Evolutionary conservation across 2,329 filamentous ascomycete species (phyloP).

Genomic region (Helotiales sp.): DNA sequence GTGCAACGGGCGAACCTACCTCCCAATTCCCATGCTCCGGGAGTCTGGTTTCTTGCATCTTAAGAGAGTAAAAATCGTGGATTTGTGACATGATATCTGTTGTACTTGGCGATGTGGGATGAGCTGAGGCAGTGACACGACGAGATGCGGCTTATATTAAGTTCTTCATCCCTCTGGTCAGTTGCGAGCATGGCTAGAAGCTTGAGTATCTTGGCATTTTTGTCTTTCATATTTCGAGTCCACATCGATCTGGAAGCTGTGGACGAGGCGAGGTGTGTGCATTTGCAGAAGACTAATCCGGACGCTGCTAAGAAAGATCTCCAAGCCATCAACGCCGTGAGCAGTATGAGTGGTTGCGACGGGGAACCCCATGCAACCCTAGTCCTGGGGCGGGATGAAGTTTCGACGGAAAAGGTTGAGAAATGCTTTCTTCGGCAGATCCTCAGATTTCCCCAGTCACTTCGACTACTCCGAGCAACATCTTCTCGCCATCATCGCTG

Average conservation of each 20-base stretch:
- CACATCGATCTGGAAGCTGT: conserved; percentile 1
- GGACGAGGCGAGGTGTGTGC: not conserved
- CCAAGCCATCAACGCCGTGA: not conserved
- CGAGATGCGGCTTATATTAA: conserved; percentile 13
- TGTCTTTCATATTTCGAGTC: conserved; percentile 6
- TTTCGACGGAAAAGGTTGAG: not conserved
- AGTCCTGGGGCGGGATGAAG: not conserved
- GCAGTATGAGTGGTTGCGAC: not conserved
- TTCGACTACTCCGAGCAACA: too few species aligned
- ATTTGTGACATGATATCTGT: conserved; percentile 4
- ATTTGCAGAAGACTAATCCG: conserved; percentile 1
- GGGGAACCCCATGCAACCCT: not conserved
- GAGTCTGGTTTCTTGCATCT: conserved; percentile 10
- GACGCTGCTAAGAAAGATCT: not conserved
- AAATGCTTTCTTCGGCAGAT: not conserved
- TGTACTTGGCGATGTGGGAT: not conserved
- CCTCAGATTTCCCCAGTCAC: not conserved
- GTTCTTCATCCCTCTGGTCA: not conserved
- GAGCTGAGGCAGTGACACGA: not conserved
- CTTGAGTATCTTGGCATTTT: conserved; percentile 10
- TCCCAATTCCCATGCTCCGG: conserved; percentile 8
- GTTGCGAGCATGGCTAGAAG: not conserved
- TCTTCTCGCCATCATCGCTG: not conserved
- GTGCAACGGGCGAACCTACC: not conserved
- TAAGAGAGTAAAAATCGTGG: not conserved